phyloP scores from a whole-genome alignment of 768 basidiomycete species.

The Tubosaeta sp. region DNA sequence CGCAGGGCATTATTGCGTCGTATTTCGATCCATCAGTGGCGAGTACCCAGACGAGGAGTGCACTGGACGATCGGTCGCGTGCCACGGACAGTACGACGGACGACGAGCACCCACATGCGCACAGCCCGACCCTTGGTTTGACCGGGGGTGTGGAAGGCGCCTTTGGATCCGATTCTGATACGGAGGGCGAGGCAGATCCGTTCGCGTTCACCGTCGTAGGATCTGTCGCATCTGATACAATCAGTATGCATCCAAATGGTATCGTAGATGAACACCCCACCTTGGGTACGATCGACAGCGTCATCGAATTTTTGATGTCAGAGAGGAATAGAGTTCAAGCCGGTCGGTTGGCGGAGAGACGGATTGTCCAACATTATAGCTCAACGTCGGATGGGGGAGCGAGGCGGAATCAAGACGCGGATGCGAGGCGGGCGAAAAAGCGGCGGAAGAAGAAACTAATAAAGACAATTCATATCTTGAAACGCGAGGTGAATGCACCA shows the following conservation, averaged over 20 bases:
- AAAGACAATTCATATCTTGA: conserved; percentile 29
- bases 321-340: conserved; percentile 61
- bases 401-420: conserved; percentile 37
- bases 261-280: conserved; percentile 47
- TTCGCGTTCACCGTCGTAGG: conserved; percentile 25
- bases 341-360: conserved; percentile 27
- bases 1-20: conserved; percentile 50
- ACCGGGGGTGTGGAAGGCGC: conserved; percentile 7
- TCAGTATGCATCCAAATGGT: conserved; percentile 23
- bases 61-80: conserved; percentile 27
- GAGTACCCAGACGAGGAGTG: conserved; percentile 22
- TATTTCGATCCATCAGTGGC: conserved; percentile 44
- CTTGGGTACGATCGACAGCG: conserved; percentile 68
- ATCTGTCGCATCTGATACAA: conserved; percentile 21
- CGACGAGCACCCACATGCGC: conserved; percentile 5
- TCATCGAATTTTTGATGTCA: conserved; percentile 68
- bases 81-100: conserved; percentile 18
- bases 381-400: conserved; percentile 35
- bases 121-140: not conserved
- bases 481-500: conserved; percentile 15
- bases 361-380: conserved; percentile 25
- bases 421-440: conserved; percentile 36
- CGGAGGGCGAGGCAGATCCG: conserved; percentile 35
- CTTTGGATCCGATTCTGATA: conserved; percentile 29
- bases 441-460: conserved; percentile 36